These are phyloP conservation scores for Lachancea fermentati DNA, from an alignment of 805 yeast species.

Conservation along the genomic window DNA sequence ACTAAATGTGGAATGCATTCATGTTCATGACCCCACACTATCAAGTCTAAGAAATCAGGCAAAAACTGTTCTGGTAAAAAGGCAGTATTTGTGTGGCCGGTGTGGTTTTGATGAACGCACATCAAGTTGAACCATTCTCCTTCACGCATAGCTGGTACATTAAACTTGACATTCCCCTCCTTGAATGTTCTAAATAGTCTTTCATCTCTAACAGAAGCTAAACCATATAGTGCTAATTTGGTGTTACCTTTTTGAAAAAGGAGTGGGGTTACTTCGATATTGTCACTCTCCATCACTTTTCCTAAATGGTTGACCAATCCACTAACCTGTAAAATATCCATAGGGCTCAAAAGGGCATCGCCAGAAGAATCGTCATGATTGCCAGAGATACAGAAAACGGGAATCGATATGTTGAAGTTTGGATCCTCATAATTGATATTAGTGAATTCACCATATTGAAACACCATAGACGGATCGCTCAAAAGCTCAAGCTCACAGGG, in stretches of 20 bases:
- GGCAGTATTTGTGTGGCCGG: constrained; percentile 71
- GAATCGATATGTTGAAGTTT: constrained; percentile 80
- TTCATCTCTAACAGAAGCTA: constrained; percentile 87
- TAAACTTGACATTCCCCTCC: constrained; percentile 72
- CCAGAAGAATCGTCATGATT: constrained; percentile 98
- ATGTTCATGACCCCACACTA: constrained; percentile 98
- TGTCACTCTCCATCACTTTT: constrained; percentile 66
- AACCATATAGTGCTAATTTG: constrained; percentile 78
- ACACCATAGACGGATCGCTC: constrained; percentile 65
- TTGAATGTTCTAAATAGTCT: constrained; percentile 75
- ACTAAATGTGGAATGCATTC: constrained; percentile 76
- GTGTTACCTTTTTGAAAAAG: constrained; percentile 79
- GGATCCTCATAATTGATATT: constrained; percentile 87
- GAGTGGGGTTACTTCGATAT: constrained; percentile 68
- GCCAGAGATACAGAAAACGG: constrained; percentile 89
- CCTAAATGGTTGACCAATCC: constrained; percentile 92
- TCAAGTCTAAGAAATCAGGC: constrained; percentile 75
- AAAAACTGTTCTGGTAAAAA: constrained; percentile 80
- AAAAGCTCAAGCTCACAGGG: constrained; percentile 82
- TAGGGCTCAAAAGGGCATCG: constrained; percentile 70
- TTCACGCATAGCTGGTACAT: constrained; percentile 53
- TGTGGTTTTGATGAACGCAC: constrained; percentile 89
- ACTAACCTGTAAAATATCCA: constrained; percentile 74
- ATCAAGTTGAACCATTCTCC: constrained; percentile 79
- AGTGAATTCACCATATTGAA: constrained; percentile 55